Evolutionary conservation across 805 yeast species (phyloP), one percentile per base, ranked within the genome.

Genomic region (Myxozyma mucilagina): DNA sequence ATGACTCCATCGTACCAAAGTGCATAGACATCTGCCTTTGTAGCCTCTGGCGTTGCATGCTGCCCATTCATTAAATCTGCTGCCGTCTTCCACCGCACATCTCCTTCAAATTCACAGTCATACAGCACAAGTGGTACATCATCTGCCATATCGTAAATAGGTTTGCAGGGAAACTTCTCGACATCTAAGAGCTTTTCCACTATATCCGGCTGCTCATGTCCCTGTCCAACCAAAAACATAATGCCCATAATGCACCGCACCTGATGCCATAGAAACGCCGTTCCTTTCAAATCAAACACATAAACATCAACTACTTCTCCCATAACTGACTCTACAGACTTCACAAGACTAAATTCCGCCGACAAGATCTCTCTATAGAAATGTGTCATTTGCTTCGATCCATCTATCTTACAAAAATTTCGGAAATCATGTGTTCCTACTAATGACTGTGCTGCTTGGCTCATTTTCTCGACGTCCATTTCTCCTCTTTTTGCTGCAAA

Each of bases 221-320:
- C 78, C 73, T 91, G 96, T 0, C 97, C 99, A 7, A 91, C 85
- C 29, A 87, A 74, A 56, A 94, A 83, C 58, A 94, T 72, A 10
- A 88, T 78, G 0, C 96, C 97, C 77, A 91, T 83, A 94, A 94
- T 94, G 67, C 96, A 91, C 60, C 99, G 82, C 18, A 94, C 99
- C 74, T 94, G 99, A 72, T 94, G 98, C 98, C 98, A 94, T 58
- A 94, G 75, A 68, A 94, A 94, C 8, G 98, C 99, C 1, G 89
- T 79, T 0, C 99, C 99, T 64, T 82, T 79, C 56, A 94, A 76
- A 71, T 90, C 91, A 72, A 93, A 84, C 59, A 85, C 86, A 69
- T 79, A 88, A 57, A 82, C 78, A 4, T 81, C 83, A 57, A 82
- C 78, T 3, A 80, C 83, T 36, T 78, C 67, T 31, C 35, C 34